Conservation (phyloP, 495 filamentous ascomycete genomes). For the Thermothielavioides terrestris region DNA sequence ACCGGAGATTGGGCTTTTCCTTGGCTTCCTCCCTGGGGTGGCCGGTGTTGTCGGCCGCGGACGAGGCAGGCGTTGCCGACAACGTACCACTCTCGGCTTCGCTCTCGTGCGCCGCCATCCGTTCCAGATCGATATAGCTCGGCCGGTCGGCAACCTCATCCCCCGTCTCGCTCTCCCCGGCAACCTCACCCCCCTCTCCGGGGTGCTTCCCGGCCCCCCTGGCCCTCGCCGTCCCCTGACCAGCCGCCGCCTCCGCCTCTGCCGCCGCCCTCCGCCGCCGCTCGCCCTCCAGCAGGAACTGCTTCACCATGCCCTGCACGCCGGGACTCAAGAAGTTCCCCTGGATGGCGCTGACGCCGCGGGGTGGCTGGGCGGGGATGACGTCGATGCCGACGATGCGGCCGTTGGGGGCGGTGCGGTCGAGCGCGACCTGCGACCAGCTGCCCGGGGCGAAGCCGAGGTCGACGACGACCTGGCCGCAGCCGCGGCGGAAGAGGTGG, state of each 20-base stretch:
- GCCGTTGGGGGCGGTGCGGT: slow-evolving; percentile 64
- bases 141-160: slow-evolving; percentile 25
- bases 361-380: slow-evolving; percentile 81
- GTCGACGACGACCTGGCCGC: slow-evolving; percentile 80
- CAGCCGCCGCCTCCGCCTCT: too few relatives aligned
- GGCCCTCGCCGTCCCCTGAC: background rate
- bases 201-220: too few relatives aligned
- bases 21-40: slow-evolving; percentile 16
- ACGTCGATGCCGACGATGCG: slow-evolving; percentile 86
- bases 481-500: slow-evolving; percentile 53
- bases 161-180: background rate
- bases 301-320: slow-evolving; percentile 65
- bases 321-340: slow-evolving; percentile 72
- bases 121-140: slow-evolving; percentile 49
- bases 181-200: slow-evolving; percentile 10
- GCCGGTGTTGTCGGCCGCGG: slow-evolving; percentile 9
- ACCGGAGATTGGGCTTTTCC: slow-evolving; percentile 15
- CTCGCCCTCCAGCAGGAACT: slow-evolving; percentile 59
- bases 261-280: slow-evolving; percentile 21
- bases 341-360: slow-evolving; percentile 84
- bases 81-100: background rate
- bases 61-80: background rate
- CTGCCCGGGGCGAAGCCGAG: slow-evolving; percentile 87
- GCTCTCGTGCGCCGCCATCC: slow-evolving; percentile 27
- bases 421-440: slow-evolving; percentile 94